phyloP scores from a whole-genome alignment of 768 basidiomycete genomes.

The Panaeolus papilionaceus region DNA sequence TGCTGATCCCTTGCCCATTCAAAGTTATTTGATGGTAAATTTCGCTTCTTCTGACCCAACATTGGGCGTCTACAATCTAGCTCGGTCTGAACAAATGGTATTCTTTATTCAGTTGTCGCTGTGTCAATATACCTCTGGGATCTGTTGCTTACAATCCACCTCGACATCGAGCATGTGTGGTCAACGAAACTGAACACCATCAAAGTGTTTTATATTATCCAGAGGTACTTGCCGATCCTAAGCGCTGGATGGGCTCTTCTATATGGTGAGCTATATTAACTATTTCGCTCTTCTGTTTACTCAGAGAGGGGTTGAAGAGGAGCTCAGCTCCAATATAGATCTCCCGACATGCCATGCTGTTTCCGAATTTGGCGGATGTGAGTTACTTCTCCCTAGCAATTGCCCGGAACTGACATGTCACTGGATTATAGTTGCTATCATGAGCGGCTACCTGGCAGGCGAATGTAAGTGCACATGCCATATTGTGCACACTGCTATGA shows the following conservation, averaged over 20 bases:
- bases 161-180: slow-evolving; percentile 1
- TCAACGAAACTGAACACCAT: not conserved
- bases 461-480: not conserved
- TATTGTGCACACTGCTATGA: no score
- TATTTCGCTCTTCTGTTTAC: not conserved
- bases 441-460: not conserved
- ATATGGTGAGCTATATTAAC: not conserved
- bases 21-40: not conserved
- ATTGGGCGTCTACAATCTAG: not conserved
- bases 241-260: slow-evolving; percentile 11
- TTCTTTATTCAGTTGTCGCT: not conserved
- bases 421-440: not conserved
- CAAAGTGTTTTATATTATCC: not conserved
- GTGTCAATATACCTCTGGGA: not conserved
- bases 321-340: not conserved
- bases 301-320: not conserved
- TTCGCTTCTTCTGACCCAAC: not conserved
- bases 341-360: not conserved
- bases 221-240: not conserved
- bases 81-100: not conserved
- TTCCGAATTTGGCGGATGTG: slow-evolving; percentile 5
- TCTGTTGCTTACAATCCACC: not conserved
- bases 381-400: not conserved
- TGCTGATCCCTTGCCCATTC: not conserved
- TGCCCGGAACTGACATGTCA: no score